Evolutionary conservation across 1,139 yeast genomes (phyloP).

Genomic region (Candida sp.): DNA sequence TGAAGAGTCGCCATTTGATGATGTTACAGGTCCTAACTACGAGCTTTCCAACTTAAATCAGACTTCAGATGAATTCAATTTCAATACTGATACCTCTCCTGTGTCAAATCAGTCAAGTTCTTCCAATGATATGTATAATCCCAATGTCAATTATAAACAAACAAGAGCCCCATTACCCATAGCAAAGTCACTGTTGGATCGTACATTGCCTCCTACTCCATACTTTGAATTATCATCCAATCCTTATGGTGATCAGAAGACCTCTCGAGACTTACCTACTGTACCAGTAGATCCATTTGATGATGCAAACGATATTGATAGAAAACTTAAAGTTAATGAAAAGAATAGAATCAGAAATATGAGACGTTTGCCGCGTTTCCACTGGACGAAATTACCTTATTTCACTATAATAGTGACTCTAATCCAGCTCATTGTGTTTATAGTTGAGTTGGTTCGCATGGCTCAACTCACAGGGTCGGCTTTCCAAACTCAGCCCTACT

Average conservation of each 20-base stretch:
- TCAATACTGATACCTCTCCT: background rate
- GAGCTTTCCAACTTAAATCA: background rate
- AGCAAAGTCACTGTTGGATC: background rate
- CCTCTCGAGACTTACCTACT: conserved; percentile 8
- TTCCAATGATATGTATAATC: background rate
- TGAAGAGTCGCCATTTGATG: background rate
- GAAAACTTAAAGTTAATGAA: conserved; percentile 20
- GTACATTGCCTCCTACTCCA: background rate
- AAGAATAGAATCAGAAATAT: conserved; percentile 23
- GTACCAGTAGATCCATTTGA: conserved; percentile 3
- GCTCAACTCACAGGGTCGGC: conserved; percentile 61
- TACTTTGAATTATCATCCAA: background rate
- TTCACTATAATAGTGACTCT: conserved; percentile 45
- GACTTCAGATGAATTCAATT: background rate
- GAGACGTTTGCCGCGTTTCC: conserved; percentile 34
- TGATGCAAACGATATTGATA: conserved; percentile 8
- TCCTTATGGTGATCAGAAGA: background rate
- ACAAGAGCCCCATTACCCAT: background rate
- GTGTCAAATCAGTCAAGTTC: background rate
- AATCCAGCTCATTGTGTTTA: conserved; percentile 57
- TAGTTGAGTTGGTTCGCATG: conserved; percentile 66
- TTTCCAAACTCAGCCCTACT: conserved; percentile 66
- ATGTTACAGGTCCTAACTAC: background rate
- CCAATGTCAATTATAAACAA: background rate
- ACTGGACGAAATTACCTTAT: conserved; percentile 43